phyloP scores from a whole-genome alignment of 768 basidiomycete species.

The Mycena alexandri region DNA sequence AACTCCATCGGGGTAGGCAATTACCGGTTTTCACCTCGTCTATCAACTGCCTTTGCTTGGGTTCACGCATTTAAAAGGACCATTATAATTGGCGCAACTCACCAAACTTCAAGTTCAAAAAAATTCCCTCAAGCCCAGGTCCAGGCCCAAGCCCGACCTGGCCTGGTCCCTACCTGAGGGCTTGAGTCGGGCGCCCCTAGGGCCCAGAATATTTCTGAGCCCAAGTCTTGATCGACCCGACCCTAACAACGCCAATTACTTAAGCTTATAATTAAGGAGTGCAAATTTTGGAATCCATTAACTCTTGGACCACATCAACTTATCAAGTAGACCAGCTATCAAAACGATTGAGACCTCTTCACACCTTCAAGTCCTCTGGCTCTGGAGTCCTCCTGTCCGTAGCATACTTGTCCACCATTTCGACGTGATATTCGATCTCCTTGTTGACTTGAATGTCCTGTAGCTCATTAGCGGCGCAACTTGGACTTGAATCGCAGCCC shows the following conservation, averaged over 20 bases:
- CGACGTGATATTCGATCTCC: conserved; percentile 22
- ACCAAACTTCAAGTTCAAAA: no score
- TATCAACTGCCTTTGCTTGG: no score
- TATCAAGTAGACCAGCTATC: conserved; percentile 4
- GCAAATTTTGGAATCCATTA: not conserved
- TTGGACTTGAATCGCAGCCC: not conserved
- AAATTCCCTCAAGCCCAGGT: no score
- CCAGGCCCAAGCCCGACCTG: no score
- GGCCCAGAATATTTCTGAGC: no score
- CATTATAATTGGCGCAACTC: no score
- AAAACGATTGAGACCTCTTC: not conserved
- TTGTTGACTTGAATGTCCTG: conserved; percentile 18
- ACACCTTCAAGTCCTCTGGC: conserved; percentile 7
- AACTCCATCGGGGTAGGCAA: no score
- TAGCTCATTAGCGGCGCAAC: conserved; percentile 9
- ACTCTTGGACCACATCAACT: not conserved
- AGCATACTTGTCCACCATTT: conserved; percentile 8
- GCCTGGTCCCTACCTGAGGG: no score
- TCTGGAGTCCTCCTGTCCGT: not conserved
- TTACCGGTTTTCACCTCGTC: no score
- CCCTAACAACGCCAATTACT: not conserved
- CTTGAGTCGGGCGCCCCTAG: no score
- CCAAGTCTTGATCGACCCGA: no score
- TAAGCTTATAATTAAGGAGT: not conserved
- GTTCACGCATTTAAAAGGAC: no score